Percentiles rank a stretch among this genome's conserved stretches.
phyloP scores from a whole-genome alignment of 2,329 filamentous ascomycete genomes.

The Thielaviopsis populi region DNA sequence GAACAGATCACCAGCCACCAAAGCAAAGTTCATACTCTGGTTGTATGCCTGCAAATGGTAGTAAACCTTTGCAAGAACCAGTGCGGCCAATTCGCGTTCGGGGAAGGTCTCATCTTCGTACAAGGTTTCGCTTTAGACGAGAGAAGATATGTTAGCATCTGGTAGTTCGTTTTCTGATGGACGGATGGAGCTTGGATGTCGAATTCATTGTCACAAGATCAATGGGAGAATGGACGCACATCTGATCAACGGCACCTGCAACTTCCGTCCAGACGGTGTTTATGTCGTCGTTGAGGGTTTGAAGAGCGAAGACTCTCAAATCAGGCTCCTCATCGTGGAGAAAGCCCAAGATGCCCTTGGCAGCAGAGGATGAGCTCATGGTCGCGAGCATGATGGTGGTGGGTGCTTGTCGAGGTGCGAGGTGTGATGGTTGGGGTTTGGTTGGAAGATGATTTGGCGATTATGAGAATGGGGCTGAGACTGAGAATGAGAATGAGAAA shows the following conservation, averaged over 20 bases:
- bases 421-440: background rate
- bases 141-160: background rate
- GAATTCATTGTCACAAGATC: background rate
- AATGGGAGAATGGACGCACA: conserved; percentile 39
- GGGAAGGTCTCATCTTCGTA: conserved; percentile 95
- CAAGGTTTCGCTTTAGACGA: conserved; percentile 61
- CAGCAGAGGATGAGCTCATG: conserved; percentile 90
- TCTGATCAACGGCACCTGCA: conserved; percentile 77
- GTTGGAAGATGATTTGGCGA: conserved; percentile 14
- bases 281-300: conserved; percentile 91
- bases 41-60: conserved; percentile 98
- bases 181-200: conserved; percentile 1
- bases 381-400: conserved; percentile 59
- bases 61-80: conserved; percentile 95
- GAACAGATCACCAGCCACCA: conserved; percentile 89
- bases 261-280: conserved; percentile 97
- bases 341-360: conserved; percentile 88
- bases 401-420: background rate
- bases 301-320: conserved; percentile 85
- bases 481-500: background rate
- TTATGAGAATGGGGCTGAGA: conserved; percentile 11
- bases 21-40: conserved; percentile 96
- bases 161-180: background rate
- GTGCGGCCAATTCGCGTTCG: conserved; percentile 80
- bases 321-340: conserved; percentile 87